These are phyloP conservation scores for Castanopsis chinensis DNA, from an alignment of 306 rosid genomes.

Conservation along the genomic window DNA sequence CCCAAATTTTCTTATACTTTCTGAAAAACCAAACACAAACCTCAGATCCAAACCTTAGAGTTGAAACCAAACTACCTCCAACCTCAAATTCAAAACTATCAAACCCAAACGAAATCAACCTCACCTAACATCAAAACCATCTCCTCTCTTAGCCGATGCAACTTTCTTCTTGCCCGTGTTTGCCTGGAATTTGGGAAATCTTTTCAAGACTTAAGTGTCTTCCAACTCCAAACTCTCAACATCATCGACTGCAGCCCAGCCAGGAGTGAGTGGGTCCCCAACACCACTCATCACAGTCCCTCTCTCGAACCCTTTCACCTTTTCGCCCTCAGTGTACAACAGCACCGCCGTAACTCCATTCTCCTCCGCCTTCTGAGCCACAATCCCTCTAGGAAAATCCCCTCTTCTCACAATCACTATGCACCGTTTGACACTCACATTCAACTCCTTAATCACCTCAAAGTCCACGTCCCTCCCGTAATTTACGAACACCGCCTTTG, in stretches of 20 bases:
- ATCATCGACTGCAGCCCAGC: conserved; percentile 80
- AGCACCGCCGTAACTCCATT: conserved; percentile 76
- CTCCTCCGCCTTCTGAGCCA: conserved; percentile 65
- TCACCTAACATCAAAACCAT: no score
- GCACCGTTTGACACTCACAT: conserved; percentile 69
- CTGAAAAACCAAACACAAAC: no score
- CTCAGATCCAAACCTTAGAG: no score
- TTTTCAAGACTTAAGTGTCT: conserved; percentile 60
- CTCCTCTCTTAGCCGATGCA: no score
- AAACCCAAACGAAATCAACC: no score
- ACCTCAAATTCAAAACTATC: no score
- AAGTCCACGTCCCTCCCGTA: conserved; percentile 71
- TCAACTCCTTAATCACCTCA: conserved; percentile 32
- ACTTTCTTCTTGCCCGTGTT: no score
- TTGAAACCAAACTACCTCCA: no score
- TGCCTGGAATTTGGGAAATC: conserved; percentile 89
- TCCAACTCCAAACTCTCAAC: conserved; percentile 62
- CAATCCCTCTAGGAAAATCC: conserved; percentile 51
- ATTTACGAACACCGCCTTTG: conserved; percentile 64
- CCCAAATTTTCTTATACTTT: no score
- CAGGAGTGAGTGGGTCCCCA: conserved; percentile 96
- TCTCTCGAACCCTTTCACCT: conserved; percentile 79
- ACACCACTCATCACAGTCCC: conserved; percentile 81
- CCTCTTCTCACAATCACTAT: conserved; percentile 65
- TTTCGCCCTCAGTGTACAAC: conserved; percentile 46